A percentile compares a stretch with the other conserved stretches of the same genome.
These are phyloP conservation scores for Fusarium bulbicola DNA, from an alignment of 2,329 filamentous ascomycete genomes.

Conservation along the genomic window DNA sequence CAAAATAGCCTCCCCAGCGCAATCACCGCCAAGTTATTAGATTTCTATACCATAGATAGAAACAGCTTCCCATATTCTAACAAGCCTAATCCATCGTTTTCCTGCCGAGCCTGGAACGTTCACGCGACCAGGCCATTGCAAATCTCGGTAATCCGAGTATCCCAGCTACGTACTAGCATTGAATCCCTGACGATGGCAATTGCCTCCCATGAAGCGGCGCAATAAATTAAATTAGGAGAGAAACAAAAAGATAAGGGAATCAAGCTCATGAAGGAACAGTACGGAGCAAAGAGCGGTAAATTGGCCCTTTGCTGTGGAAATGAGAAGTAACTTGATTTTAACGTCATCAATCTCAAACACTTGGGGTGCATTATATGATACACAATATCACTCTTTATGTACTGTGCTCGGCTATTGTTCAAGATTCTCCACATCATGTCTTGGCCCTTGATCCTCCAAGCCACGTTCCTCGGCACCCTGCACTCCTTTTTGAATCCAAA, in stretches of 20 bases:
- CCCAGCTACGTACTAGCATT: constrained; percentile 8
- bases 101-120: not conserved
- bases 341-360: constrained; percentile 29
- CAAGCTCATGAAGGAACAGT: not conserved
- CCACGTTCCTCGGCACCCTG: not conserved
- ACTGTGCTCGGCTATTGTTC: not conserved
- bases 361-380: not conserved
- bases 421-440: constrained; percentile 15
- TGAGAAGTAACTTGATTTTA: not conserved
- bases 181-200: constrained; percentile 11
- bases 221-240: constrained; percentile 1
- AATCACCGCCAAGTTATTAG: constrained; percentile 16
- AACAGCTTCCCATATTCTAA: constrained; percentile 16
- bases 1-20: not conserved
- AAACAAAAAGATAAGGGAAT: constrained; percentile 1
- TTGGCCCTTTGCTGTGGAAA: not conserved
- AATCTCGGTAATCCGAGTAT: constrained; percentile 36
- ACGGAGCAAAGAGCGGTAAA: not conserved
- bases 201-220: not conserved
- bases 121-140: constrained; percentile 28
- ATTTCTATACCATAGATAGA: constrained; percentile 32
- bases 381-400: not conserved
- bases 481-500: constrained; percentile 22
- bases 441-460: constrained; percentile 5
- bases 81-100: not conserved